Base-by-base conservation (phyloP, 2,329 filamentous ascomycete species). In the Trichoderma lentiforme region DNA sequence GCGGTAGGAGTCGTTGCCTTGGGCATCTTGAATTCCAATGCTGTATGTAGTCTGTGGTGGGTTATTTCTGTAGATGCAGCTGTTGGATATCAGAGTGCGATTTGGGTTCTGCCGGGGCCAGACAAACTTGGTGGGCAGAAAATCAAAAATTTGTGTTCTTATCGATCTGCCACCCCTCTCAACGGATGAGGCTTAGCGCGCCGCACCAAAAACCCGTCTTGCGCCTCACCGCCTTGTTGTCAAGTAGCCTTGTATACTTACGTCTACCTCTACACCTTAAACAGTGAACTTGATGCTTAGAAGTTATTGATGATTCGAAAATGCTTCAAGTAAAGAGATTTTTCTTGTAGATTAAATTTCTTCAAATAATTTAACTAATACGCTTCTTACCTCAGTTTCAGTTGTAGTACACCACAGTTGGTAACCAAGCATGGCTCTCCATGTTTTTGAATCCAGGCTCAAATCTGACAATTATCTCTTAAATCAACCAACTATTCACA, bases 1-100 rank as follows among this genome's bases (percentile, higher is more conserved):
- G 85, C 86, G 75, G 85, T 87, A 21, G 89, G 86, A 71, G 88
- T 88, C 32, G 86, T 88, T 63, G 91, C 90, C 85, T 97, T 97
- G 47, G 94, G 94, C 95, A 97, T 97, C 73, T 75, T 83, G 76
- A 64, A 24, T 36, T 60, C 26, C 64, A n/a, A 39, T 15, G 56
- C 15, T 36, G 32, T 68, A 56, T 34, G 32, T 68, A 56, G 26
- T 21, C 15, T 34, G 30, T 5, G n/a, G 57, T 34, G 24, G 53
- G 5, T 3, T 47, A 2, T 18, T 56, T 15, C 47, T 43, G 53
- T 18, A 36, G 53, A 36, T 34, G 39, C 32, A 15, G 12, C 21
- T 6, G 30, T 57, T 61, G 62, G 62, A 24, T 67, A 18, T 53
- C 34, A 9, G 39, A 18, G 21, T 39, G 60, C 32, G 60, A 64